Percentiles rank a stretch among this genome's conserved stretches.
Evolutionary conservation across 2,329 filamentous ascomycete genomes (phyloP).

Genomic region (Graphilbum fragrans): DNA sequence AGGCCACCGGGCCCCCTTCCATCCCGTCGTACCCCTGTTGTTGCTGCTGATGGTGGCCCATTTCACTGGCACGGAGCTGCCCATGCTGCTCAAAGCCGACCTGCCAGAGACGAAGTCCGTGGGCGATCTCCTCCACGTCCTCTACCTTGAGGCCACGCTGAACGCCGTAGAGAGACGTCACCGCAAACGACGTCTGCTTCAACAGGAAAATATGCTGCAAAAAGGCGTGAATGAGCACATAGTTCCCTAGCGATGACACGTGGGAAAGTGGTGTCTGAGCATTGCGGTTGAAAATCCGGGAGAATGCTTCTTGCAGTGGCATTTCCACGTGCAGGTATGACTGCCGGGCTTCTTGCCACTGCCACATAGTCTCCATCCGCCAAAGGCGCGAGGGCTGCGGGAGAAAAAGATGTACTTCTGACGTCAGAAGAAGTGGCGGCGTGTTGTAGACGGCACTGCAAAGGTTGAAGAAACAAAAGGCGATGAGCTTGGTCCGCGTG

Average conservation of each 20-base stretch:
- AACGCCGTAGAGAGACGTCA: conserved; percentile 34
- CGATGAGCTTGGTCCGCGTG: conserved; percentile 46
- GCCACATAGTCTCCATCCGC: conserved; percentile 44
- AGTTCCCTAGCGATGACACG: conserved; percentile 52
- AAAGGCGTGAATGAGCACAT: conserved; percentile 59
- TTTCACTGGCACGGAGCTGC: conserved; percentile 36
- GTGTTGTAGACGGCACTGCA: conserved; percentile 51
- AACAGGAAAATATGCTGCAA: conserved; percentile 62
- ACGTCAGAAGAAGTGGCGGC: conserved; percentile 44
- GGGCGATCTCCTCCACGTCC: conserved; percentile 43
- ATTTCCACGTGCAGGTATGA: conserved; percentile 37
- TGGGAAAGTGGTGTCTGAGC: conserved; percentile 34
- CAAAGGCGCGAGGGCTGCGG: conserved; percentile 44
- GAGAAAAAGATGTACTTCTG: conserved; percentile 42
- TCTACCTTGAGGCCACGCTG: conserved; percentile 38
- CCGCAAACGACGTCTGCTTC: conserved; percentile 47
- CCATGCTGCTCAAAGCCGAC: conserved; percentile 44
- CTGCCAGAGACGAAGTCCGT: conserved; percentile 46
- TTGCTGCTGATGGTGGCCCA: conserved; percentile 21
- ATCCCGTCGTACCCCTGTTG: not conserved
- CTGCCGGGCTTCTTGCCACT: conserved; percentile 47
- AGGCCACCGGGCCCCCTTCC: conserved; percentile 48
- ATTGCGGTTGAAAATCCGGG: conserved; percentile 38
- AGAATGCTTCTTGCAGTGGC: conserved; percentile 44
- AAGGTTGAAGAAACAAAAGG: conserved; percentile 51